Evolutionary conservation across 306 rosid species (phyloP), one percentile per base, ranked within the genome.

Genomic region (Prunus mume): DNA sequence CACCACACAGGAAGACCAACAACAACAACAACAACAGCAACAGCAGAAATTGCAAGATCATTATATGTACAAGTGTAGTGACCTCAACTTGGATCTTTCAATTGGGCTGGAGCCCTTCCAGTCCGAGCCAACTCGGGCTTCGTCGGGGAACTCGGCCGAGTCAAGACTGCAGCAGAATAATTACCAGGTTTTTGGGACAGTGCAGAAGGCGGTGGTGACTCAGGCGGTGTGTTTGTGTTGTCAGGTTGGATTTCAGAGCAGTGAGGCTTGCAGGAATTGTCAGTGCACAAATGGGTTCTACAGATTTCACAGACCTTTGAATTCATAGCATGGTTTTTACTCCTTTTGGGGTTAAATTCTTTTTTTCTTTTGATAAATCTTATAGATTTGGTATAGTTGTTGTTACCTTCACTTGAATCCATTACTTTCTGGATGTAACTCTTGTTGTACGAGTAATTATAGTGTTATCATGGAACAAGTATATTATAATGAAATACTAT

Each of bases 1-100:
- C 3, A 88, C 92, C 3, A 86, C 92, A 3, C 89, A 90, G 19
- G 84, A 82, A 65, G 90, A 75, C 19, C 78, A 68, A 38, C 82
- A 75, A 7, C 71, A 28, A 20, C 56, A 7, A 43, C 74, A n/a
- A 12, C 30, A 43, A 4, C 25, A 6, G 17, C 52, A 55, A 6
- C 68, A 34, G 30, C 51, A 30, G 2, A 27, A 25, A 12, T 43
- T 50, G 47, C 50, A n/a, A 38, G 24, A 43, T 18, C 28, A 28
- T 7, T 20, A 19, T 19, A 32, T 9, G 47, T 34, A 57, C 41
- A 46, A 73, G 43, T 74, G 78, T 46, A 8, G 28, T 49, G 86
- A 82, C 51, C 58, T 81, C 61, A 81, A 88, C 72, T 72, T 90
- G 84, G 96, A 90, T 56, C 96, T 90, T 17, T 83, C 91, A 1